Evolutionary conservation across 2,329 filamentous ascomycete genomes (phyloP).

Genomic region (Colletotrichum melonis): DNA sequence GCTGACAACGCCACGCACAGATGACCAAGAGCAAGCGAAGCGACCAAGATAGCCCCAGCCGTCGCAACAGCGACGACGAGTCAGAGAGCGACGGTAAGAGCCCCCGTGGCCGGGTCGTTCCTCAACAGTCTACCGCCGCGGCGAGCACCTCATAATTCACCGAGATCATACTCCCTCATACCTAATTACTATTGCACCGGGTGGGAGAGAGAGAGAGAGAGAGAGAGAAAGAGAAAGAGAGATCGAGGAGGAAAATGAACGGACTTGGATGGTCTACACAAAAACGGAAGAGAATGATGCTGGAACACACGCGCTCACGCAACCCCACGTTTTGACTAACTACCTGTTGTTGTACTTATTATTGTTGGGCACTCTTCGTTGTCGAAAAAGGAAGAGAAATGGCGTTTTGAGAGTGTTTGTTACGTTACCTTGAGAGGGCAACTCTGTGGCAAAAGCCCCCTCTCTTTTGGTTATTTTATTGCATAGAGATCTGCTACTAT

Average conservation of each 20-base stretch:
- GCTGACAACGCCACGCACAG: slow-evolving; percentile 42
- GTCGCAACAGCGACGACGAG: slow-evolving; percentile 51
- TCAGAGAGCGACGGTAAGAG: slow-evolving; percentile 57
- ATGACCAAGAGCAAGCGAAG: slow-evolving; percentile 66
- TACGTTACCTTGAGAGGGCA: neutral
- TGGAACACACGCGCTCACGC: neutral
- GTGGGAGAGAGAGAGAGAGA: neutral
- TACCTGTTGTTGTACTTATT: slow-evolving; percentile 17
- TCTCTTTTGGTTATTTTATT: neutral
- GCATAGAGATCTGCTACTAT: slow-evolving; percentile 16
- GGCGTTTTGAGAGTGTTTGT: slow-evolving; percentile 23
- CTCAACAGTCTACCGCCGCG: slow-evolving; percentile 18
- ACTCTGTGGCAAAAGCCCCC: neutral
- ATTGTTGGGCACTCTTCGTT: slow-evolving; percentile 1
- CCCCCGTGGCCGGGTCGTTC: slow-evolving; percentile 34
- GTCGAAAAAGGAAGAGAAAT: neutral
- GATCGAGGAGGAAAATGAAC: neutral
- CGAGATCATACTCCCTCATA: neutral
- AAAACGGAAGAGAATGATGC: slow-evolving; percentile 1
- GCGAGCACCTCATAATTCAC: slow-evolving; percentile 18
- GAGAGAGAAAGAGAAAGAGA: neutral
- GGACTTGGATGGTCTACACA: neutral
- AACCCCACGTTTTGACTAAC: neutral
- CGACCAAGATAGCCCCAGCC: slow-evolving; percentile 59
- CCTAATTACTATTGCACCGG: slow-evolving; percentile 11